Percentiles rank a stretch among this genome's conserved stretches.
These are phyloP conservation scores for Cercospora sp. DNA, from an alignment of 2,329 filamentous ascomycete species.

Conservation along the genomic window DNA sequence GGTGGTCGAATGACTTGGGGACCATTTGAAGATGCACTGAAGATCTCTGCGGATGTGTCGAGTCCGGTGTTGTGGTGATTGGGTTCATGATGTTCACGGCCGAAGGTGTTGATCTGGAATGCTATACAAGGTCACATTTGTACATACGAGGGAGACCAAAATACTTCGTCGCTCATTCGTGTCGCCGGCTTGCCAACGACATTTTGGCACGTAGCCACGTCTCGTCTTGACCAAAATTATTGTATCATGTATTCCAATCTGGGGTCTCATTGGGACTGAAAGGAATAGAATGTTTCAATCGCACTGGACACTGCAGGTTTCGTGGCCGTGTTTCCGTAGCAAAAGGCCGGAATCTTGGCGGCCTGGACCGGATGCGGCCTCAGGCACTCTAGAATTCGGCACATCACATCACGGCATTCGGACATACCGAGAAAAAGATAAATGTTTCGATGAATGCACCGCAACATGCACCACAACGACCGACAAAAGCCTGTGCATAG, in stretches of 20 bases:
- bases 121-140: no score
- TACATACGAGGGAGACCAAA: no score
- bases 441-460: neutral
- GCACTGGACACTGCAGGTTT: no score
- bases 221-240: no score
- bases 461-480: neutral
- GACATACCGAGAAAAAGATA: neutral
- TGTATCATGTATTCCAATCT: no score
- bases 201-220: no score
- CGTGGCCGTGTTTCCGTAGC: no score
- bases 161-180: no score
- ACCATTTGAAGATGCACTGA: constrained; percentile 34
- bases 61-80: neutral
- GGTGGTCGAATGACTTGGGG: constrained; percentile 40
- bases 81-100: neutral
- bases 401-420: neutral
- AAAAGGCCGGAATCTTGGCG: neutral
- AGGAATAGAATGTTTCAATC: no score
- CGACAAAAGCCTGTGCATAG: neutral
- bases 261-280: no score
- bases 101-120: no score
- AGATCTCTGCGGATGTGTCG: constrained; percentile 26
- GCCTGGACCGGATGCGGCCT: neutral
- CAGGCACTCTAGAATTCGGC: neutral
- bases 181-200: no score